Percentiles rank a stretch among this genome's conserved stretches.
These are phyloP conservation scores for Crithidia sp. DNA, from an alignment of 208 protist genomes.

Conservation along the genomic window DNA sequence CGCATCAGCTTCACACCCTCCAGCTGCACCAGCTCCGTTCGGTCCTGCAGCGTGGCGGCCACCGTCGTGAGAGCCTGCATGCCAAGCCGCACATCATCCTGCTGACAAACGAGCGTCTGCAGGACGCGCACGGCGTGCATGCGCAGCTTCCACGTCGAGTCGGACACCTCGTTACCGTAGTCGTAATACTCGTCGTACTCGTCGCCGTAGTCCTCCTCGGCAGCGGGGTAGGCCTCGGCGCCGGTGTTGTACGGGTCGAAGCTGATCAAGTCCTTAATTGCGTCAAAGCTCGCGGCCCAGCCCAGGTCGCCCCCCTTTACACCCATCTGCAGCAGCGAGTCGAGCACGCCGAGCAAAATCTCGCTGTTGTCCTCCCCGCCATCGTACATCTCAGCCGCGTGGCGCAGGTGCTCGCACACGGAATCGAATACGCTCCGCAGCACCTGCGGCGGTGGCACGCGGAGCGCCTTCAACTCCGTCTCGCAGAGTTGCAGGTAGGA, in stretches of 20 bases:
- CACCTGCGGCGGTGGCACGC: constrained; percentile 15
- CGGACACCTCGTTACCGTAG: constrained; percentile 38
- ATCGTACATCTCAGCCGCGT: constrained; percentile 23
- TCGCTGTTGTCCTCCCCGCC: constrained; percentile 32
- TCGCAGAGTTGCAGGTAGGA: constrained; percentile 42
- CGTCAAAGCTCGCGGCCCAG: constrained; percentile 33
- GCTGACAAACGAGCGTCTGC: constrained; percentile 39
- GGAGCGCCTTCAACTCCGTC: constrained; percentile 26
- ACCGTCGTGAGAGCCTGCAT: constrained; percentile 29
- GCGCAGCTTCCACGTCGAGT: constrained; percentile 66
- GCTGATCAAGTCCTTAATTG: constrained; percentile 34
- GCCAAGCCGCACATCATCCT: constrained; percentile 28
- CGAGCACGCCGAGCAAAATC: constrained; percentile 30
- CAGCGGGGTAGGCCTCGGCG: constrained; percentile 7
- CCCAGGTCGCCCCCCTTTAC: neutral
- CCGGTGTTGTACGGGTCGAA: constrained; percentile 53
- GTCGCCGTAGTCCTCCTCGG: constrained; percentile 23
- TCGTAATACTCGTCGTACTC: constrained; percentile 48
- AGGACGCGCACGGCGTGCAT: constrained; percentile 42
- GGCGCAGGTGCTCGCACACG: constrained; percentile 22
- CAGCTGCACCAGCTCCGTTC: constrained; percentile 56
- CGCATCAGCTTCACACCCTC: constrained; percentile 46
- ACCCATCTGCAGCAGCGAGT: constrained; percentile 19
- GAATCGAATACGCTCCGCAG: constrained; percentile 24
- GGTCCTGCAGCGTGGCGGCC: constrained; percentile 34